Conservation (phyloP, 1,139 yeast genomes). For the Saccharomyces pastorianus region DNA sequence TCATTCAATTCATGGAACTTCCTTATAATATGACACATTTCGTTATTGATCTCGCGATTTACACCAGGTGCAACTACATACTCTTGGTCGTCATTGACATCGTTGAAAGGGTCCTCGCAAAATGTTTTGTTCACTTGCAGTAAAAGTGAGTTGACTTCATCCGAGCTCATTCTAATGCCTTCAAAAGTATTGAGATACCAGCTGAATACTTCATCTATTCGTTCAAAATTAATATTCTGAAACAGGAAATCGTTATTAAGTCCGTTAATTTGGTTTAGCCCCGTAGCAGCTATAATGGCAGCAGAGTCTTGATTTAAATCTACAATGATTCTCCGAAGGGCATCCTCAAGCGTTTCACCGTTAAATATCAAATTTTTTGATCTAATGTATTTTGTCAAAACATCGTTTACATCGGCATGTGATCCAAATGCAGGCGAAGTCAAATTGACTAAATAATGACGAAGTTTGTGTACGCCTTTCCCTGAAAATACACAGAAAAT, state of each 20-base stretch:
- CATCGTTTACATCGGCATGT: constrained; percentile 29
- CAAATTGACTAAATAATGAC: constrained; percentile 48
- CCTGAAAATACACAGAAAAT: constrained; percentile 93
- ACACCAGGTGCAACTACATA: constrained; percentile 29
- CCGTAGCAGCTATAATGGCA: constrained; percentile 31
- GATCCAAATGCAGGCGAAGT: constrained; percentile 32
- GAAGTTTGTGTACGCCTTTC: constrained; percentile 67
- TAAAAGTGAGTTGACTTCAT: constrained; percentile 19
- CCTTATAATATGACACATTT: constrained; percentile 28
- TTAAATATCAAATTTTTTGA: constrained; percentile 22
- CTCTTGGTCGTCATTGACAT: constrained; percentile 14
- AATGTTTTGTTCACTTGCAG: constrained; percentile 24
- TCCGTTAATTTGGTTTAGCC: constrained; percentile 27
- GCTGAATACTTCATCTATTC: constrained; percentile 26
- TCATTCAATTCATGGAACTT: constrained; percentile 29
- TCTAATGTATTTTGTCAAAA: constrained; percentile 26
- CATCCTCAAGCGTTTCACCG: constrained; percentile 25
- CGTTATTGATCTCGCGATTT: constrained; percentile 23
- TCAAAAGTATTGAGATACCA: constrained; percentile 19
- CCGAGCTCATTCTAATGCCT: constrained; percentile 13
- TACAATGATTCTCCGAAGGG: constrained; percentile 23
- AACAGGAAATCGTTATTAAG: constrained; percentile 25
- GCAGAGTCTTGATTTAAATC: constrained; percentile 30
- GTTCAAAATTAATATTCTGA: constrained; percentile 29
- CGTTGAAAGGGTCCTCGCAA: constrained; percentile 26